Percentiles rank a stretch among this genome's conserved stretches.
These are phyloP conservation scores for Erysimum pusillum DNA, from an alignment of 441 rosid genomes.

Conservation along the genomic window DNA sequence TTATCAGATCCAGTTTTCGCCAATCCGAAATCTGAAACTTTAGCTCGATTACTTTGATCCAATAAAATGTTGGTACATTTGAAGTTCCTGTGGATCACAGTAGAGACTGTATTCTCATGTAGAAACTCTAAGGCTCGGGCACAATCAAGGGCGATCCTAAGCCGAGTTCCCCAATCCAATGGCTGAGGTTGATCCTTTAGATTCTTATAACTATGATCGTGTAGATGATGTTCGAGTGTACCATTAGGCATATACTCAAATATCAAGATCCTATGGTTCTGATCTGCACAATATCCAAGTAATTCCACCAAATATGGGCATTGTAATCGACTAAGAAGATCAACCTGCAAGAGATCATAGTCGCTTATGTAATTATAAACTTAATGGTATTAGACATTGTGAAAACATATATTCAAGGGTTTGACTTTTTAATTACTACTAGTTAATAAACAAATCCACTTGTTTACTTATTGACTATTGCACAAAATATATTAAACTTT, in stretches of 20 bases:
- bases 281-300: constrained; percentile 95
- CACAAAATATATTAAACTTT: not conserved
- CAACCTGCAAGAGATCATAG: constrained; percentile 63
- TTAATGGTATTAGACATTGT: not conserved
- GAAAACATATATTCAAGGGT: not conserved
- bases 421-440: not conserved
- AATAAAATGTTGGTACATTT: constrained; percentile 80
- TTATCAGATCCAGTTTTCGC: constrained; percentile 81
- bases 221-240: constrained; percentile 69
- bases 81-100: constrained; percentile 87
- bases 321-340: constrained; percentile 82
- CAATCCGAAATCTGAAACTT: constrained; percentile 80
- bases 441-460: not conserved
- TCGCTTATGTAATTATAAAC: not conserved
- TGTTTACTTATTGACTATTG: not conserved
- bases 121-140: constrained; percentile 88
- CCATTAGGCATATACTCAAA: constrained; percentile 85
- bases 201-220: constrained; percentile 37
- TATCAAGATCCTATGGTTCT: constrained; percentile 75
- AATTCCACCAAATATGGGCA: constrained; percentile 85
- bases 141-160: constrained; percentile 86
- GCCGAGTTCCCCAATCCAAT: constrained; percentile 76
- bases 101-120: constrained; percentile 69
- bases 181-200: constrained; percentile 48
- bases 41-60: constrained; percentile 68